Evolutionary conservation across 805 yeast species (phyloP), one percentile per base, ranked within the genome.

Genomic region (Yarrowia keelungensis): DNA sequence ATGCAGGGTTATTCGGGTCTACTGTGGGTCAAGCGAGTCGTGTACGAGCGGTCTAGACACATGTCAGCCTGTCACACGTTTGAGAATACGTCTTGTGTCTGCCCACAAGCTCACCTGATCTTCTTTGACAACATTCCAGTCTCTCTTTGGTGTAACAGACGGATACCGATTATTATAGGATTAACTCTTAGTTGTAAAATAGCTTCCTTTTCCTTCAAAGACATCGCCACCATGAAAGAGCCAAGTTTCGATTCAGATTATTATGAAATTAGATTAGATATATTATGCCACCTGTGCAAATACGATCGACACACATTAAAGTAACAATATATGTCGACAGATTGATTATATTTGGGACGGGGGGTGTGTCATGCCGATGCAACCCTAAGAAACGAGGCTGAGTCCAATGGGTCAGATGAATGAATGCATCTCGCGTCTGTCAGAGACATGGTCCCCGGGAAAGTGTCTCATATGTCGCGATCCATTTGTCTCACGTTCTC

Each of bases 1-100:
- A 53, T 53, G 58, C 58, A 53, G 58, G 58, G 58, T 38, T 53
- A 53, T 53, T 19, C 58, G 3, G 43, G 58, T 14, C 56, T 51
- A 51, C 41, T 51, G 42, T 32, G 54, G 36, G 16, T 26, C 39
- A n/a, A 49, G 36, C 11, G 36, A 10, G 54, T 47, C 16, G 12
- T 3, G 14, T 15, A 42, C 19, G 10, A 42, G 19, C 32, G 32
- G 32, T 26, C 32, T 26, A 8, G 39, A 38, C 39, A 38, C 39
- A 7, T 38, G 39, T 38, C 39, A 5, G 32, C 7, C 32, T 26
- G 32, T 5, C 32, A 26, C 32, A 26, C 32, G 32, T 26, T 26
- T 26, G 32, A 26, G 32, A 26, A 26, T 26, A 26, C 32, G 32
- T 26, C 32, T 3, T 26, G 32, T 26, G 32, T 26, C 32, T 26